These are phyloP conservation scores for Phytophthora palmivora DNA, from an alignment of 352 stramenopile genomes.

Conservation along the genomic window DNA sequence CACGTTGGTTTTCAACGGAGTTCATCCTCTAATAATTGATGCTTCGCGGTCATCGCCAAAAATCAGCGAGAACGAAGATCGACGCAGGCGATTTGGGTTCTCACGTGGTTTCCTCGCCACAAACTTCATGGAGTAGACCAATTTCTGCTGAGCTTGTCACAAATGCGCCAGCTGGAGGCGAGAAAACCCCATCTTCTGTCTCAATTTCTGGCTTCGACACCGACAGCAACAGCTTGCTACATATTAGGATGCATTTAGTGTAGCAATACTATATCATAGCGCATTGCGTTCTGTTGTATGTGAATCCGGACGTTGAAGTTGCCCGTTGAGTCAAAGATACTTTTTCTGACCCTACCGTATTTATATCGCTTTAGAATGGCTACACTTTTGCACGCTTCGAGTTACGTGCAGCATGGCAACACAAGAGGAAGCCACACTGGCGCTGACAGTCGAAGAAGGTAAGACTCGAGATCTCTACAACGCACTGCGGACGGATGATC, in stretches of 20 bases:
- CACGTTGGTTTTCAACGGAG: no score
- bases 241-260: no score
- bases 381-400: slow-evolving; percentile 7
- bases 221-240: background rate
- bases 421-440: slow-evolving; percentile 21
- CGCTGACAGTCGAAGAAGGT: slow-evolving; percentile 39
- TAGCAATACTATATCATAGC: no score
- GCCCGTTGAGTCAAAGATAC: slow-evolving; percentile 18
- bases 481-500: slow-evolving; percentile 53
- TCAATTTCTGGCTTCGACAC: slow-evolving; percentile 10
- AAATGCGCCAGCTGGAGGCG: slow-evolving; percentile 19
- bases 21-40: no score
- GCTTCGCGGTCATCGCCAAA: background rate
- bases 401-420: slow-evolving; percentile 14
- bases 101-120: slow-evolving; percentile 7
- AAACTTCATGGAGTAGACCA: slow-evolving; percentile 19
- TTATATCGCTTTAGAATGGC: slow-evolving; percentile 30
- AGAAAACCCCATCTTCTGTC: slow-evolving; percentile 8
- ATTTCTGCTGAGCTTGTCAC: slow-evolving; percentile 34
- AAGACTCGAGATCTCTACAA: slow-evolving; percentile 61
- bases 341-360: slow-evolving; percentile 25
- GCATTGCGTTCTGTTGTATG: no score
- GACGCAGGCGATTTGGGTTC: slow-evolving; percentile 6
- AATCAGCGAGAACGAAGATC: slow-evolving; percentile 4
- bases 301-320: slow-evolving; percentile 7